Conservation (phyloP, 2,329 filamentous ascomycete genomes). For the Calonectria hongkongensis region DNA sequence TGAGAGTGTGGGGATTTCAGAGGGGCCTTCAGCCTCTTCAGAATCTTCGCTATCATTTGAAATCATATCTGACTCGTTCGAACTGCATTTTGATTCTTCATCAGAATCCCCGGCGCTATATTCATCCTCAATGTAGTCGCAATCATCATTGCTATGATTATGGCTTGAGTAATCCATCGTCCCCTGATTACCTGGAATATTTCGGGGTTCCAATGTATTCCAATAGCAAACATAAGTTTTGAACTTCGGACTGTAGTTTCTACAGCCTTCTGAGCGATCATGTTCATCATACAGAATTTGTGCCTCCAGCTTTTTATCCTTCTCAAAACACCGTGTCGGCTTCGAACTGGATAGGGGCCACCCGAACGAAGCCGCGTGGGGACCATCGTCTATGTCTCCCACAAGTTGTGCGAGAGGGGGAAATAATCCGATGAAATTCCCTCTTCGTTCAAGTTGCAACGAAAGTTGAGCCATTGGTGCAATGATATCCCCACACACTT, state of each 20-base stretch:
- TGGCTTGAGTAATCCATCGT: too few relatives aligned
- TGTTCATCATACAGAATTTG: too few relatives aligned
- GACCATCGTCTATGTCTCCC: background rate
- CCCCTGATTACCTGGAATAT: background rate
- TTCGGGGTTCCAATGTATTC: background rate
- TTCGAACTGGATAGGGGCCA: too few relatives aligned
- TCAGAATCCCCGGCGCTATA: background rate
- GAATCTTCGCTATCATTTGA: background rate
- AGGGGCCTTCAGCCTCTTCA: background rate
- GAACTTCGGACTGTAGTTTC: too few relatives aligned
- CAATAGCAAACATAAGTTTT: too few relatives aligned
- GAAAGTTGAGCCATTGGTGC: background rate
- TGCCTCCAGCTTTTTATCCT: too few relatives aligned
- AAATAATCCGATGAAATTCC: background rate
- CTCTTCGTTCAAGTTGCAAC: background rate
- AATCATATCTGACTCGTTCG: background rate
- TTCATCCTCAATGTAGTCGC: too few relatives aligned
- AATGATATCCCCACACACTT: accelerated
- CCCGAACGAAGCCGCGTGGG: background rate
- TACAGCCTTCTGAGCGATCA: too few relatives aligned
- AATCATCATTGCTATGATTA: too few relatives aligned
- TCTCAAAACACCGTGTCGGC: too few relatives aligned
- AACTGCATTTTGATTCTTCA: background rate
- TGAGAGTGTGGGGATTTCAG: background rate
- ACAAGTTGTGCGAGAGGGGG: background rate